phyloP scores from a whole-genome alignment of 1,284 basidiomycete species.

The Apiotrichum mycotoxinovorans region DNA sequence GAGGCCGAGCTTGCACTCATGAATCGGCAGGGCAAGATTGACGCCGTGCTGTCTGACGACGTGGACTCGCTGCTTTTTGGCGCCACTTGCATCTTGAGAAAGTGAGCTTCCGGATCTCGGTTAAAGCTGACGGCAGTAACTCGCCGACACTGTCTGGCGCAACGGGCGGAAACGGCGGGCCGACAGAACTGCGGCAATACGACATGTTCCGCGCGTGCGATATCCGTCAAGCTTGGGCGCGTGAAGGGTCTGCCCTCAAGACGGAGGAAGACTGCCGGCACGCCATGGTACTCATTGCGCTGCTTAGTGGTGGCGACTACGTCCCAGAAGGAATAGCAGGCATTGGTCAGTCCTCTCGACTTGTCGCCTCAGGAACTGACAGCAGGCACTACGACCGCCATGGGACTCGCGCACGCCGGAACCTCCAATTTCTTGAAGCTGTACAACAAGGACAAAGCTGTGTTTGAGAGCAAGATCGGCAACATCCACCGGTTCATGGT shows the following conservation, averaged over 20 bases:
- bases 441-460: constrained; percentile 50
- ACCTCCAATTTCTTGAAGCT: constrained; percentile 58
- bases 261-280: constrained; percentile 57
- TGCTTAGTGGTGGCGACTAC: constrained; percentile 89
- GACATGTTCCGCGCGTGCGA: constrained; percentile 61
- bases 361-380: constrained; percentile 12
- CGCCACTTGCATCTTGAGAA: constrained; percentile 72
- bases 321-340: constrained; percentile 54
- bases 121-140: constrained; percentile 54
- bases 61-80: constrained; percentile 91
- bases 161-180: not conserved
- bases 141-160: constrained; percentile 66
- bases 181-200: constrained; percentile 63
- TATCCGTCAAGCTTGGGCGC: constrained; percentile 44
- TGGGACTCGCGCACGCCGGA: constrained; percentile 52
- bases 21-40: constrained; percentile 74
- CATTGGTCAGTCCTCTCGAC: constrained; percentile 38
- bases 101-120: constrained; percentile 50
- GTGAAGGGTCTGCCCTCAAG: constrained; percentile 25
- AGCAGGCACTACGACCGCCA: constrained; percentile 46
- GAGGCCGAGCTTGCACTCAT: constrained; percentile 92
- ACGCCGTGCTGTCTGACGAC: constrained; percentile 88
- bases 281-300: constrained; percentile 77
- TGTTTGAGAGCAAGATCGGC: constrained; percentile 47
- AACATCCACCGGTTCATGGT: constrained; percentile 60